phyloP scores from a whole-genome alignment of 441 rosid genomes.

The Populus hybrid region DNA sequence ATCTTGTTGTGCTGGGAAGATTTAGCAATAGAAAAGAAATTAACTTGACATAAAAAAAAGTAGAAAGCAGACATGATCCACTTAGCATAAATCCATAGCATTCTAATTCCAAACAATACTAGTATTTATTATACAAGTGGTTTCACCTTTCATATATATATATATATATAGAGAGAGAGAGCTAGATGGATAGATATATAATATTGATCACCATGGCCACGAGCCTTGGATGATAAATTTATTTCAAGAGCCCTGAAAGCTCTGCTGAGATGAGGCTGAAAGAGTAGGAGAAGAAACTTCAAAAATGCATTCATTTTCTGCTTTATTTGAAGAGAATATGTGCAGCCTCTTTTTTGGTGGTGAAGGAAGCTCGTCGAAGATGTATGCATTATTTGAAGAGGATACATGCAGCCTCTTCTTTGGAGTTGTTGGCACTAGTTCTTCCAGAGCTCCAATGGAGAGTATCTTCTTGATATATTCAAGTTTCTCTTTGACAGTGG shows the following conservation, averaged over 20 bases:
- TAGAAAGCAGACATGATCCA: too few species aligned
- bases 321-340: slow-evolving; percentile 2
- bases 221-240: background rate
- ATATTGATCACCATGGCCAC: background rate
- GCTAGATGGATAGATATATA: background rate
- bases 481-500: slow-evolving; percentile 20
- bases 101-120: background rate
- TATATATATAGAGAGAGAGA: background rate
- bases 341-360: too few species aligned
- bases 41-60: too few species aligned
- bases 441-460: slow-evolving; percentile 31
- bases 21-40: too few species aligned
- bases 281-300: slow-evolving; percentile 18
- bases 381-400: background rate
- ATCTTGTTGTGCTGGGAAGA: too few species aligned
- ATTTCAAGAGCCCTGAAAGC: slow-evolving; percentile 14
- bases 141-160: background rate
- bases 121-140: background rate
- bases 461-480: slow-evolving; percentile 29
- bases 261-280: slow-evolving; percentile 1
- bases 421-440: slow-evolving; percentile 18
- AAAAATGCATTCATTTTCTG: slow-evolving; percentile 21
- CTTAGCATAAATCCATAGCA: background rate
- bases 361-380: slow-evolving; percentile 20
- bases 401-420: slow-evolving; percentile 19